Evolutionary conservation across 2,329 filamentous ascomycete species (phyloP).

Genomic region (Aspergillus fructus): DNA sequence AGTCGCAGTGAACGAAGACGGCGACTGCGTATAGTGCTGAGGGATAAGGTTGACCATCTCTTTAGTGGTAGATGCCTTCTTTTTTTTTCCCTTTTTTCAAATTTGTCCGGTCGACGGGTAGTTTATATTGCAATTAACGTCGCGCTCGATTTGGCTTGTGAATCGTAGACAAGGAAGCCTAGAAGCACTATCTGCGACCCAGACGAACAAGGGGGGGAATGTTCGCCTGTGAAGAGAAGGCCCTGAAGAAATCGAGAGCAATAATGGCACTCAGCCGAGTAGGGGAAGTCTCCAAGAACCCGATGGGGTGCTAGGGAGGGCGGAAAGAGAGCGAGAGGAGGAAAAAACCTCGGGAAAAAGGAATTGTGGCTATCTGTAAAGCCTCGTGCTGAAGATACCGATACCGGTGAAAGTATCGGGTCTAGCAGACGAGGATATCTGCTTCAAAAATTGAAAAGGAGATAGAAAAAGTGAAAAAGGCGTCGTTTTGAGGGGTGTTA

Average conservation of each 20-base stretch:
- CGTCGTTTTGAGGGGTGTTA: constrained; percentile 49
- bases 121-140: constrained; percentile 1
- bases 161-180: constrained; percentile 33
- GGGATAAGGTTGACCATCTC: constrained; percentile 87
- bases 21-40: constrained; percentile 77
- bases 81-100: not conserved
- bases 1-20: constrained; percentile 72
- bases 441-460: constrained; percentile 36
- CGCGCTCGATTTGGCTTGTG: constrained; percentile 16
- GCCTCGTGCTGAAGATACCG: constrained; percentile 73
- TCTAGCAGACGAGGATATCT: constrained; percentile 74
- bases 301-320: constrained; percentile 75
- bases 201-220: constrained; percentile 82
- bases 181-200: constrained; percentile 96
- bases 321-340: constrained; percentile 73
- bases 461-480: constrained; percentile 13
- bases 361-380: constrained; percentile 75
- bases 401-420: constrained; percentile 84
- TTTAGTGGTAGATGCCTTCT: constrained; percentile 16
- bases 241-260: constrained; percentile 68
- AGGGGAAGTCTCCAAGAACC: constrained; percentile 58
- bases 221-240: constrained; percentile 93
- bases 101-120: not conserved
- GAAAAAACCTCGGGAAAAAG: constrained; percentile 76
- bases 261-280: constrained; percentile 75